Evolutionary conservation across 805 yeast species (phyloP), one percentile per base, ranked within the genome.

Genomic region (Ascoidea asiatica): DNA sequence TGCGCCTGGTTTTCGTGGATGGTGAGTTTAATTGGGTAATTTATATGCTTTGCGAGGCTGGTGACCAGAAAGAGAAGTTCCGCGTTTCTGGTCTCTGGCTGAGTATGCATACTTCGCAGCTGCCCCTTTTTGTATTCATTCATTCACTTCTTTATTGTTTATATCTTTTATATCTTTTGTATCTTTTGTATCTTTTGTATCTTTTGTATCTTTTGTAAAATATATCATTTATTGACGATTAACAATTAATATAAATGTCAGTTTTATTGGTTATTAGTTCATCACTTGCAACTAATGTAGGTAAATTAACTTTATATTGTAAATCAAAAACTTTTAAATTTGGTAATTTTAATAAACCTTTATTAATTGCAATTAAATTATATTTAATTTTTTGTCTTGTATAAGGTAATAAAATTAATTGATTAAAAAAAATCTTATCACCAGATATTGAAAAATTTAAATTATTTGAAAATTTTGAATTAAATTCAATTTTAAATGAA

Each of bases 311-410:
- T 51, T 80, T 76, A 62, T 73, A 83, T 50, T 75, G 74, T 42
- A 82, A 64, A 53, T 85, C 95, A 54, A 67, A 81, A 4, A 81
- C 83, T 47, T 71, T 70, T 50, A 84, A 61, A 37, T 62, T 70
- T 0, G 95, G 95, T 37, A 85, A 56, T 45, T 62, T 65, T 33
- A 67, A 46, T 56, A 52, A 44, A n/a, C 48, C 44, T 13, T 44
- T 49, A 15, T 2, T 56, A 58, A 40, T 43, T 19, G 51, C 47
- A 6, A 35, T 43, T 43, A 58, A 46, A 36, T 54, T 54, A 48
- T 62, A 77, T 18, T 56, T 61, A 40, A 78, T 50, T 2, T 51
- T 52, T 47, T 72, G 73, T 40, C 76, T 61, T 35, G 77, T 70
- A 53, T 70, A 79, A 2, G 95, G 92, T 41, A 82, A 59, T 5